phyloP scores from a whole-genome alignment of 106 monocot genomes.

The Posidonia australis region DNA sequence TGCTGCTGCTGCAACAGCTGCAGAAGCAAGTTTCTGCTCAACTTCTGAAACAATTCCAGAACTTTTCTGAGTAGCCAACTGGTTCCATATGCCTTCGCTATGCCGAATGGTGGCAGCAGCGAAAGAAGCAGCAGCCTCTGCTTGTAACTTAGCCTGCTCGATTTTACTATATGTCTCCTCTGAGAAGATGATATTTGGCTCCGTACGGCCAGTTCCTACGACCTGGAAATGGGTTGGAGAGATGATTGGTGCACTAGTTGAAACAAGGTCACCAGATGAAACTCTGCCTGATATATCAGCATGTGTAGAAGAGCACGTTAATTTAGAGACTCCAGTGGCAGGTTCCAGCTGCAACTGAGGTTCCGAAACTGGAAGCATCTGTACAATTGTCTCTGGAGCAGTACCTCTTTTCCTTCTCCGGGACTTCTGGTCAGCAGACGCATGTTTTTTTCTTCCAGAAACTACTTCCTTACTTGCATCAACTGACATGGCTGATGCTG shows the following conservation, averaged over 20 bases:
- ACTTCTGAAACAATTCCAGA: conserved; percentile 43
- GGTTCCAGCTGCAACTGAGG: conserved; percentile 13
- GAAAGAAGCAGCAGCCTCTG: conserved; percentile 70
- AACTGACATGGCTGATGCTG: conserved; percentile 7
- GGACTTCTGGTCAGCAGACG: conserved; percentile 31
- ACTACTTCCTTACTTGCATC: conserved; percentile 24
- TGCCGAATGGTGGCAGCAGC: conserved; percentile 58
- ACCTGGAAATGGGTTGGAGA: conserved; percentile 36
- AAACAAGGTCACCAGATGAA: conserved; percentile 14
- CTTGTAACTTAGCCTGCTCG: conserved; percentile 68
- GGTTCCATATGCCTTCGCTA: conserved; percentile 69
- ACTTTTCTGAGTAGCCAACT: conserved; percentile 36
- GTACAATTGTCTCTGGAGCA: conserved; percentile 7
- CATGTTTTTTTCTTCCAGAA: conserved; percentile 18
- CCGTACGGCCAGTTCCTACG: conserved; percentile 12
- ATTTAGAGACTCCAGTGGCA: conserved; percentile 15
- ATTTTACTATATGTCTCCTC: conserved; percentile 53
- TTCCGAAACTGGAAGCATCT: conserved; percentile 25
- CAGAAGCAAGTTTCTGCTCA: conserved; percentile 75
- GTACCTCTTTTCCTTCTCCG: conserved; percentile 56
- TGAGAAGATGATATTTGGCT: conserved; percentile 39
- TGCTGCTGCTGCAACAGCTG: conserved; percentile 66
- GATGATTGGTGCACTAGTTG: conserved; percentile 12
- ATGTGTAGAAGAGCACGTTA: conserved; percentile 5
- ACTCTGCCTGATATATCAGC: conserved; percentile 20